Conservation (phyloP, 2,329 filamentous ascomycete species). For the Coniella lustricola region DNA sequence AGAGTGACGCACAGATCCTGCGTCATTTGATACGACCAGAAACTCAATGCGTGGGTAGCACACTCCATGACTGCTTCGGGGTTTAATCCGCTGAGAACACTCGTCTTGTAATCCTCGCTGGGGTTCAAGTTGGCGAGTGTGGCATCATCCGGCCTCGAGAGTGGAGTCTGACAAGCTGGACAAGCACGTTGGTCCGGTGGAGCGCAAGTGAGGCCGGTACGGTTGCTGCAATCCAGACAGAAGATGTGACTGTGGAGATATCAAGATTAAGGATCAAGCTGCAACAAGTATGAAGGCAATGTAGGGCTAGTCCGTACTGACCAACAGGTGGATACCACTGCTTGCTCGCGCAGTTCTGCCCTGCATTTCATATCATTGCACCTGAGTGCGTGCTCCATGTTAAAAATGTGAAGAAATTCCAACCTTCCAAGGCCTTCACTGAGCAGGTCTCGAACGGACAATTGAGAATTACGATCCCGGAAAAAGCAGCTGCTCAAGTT, state of each 20-base stretch:
- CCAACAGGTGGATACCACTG: slow-evolving; percentile 88
- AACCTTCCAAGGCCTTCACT: too few relatives aligned
- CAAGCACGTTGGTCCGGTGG: slow-evolving; percentile 50
- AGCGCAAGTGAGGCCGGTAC: slow-evolving; percentile 52
- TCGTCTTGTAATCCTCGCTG: slow-evolving; percentile 84
- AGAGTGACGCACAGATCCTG: slow-evolving; percentile 65
- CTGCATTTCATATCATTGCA: slow-evolving; percentile 81
- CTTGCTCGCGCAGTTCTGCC: slow-evolving; percentile 58
- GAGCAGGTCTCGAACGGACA: too few relatives aligned
- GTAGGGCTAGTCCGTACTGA: slow-evolving; percentile 25
- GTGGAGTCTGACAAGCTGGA: slow-evolving; percentile 65
- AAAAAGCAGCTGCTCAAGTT: too few relatives aligned
- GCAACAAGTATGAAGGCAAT: slow-evolving; percentile 10
- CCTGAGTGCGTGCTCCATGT: slow-evolving; percentile 66
- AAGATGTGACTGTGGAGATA: slow-evolving; percentile 65
- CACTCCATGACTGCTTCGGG: slow-evolving; percentile 83
- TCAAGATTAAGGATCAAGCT: background rate
- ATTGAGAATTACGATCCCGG: too few relatives aligned
- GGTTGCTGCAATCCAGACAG: slow-evolving; percentile 66
- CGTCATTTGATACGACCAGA: slow-evolving; percentile 80
- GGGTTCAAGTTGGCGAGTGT: slow-evolving; percentile 66
- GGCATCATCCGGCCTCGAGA: slow-evolving; percentile 69
- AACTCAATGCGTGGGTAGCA: slow-evolving; percentile 68
- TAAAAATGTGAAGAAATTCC: background rate
- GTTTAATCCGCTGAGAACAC: slow-evolving; percentile 72